Percentiles rank a stretch among this genome's conserved stretches.
Evolutionary conservation across 306 rosid genomes (phyloP).

Genomic region (Gleditsia sinensis): DNA sequence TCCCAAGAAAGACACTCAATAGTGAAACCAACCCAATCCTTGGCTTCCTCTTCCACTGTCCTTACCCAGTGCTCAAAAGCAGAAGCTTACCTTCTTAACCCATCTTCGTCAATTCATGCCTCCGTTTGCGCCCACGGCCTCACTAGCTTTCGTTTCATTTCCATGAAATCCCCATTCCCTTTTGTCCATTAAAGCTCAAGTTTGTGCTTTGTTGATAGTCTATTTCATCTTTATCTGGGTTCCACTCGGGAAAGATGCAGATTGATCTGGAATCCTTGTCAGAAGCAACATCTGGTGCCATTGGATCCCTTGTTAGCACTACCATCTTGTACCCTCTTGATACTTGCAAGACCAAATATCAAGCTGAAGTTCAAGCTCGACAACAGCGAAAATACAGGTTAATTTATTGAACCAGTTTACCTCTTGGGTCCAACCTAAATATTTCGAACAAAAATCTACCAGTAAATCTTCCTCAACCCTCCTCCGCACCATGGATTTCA

Average conservation of each 20-base stretch:
- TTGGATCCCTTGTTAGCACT: slow-evolving; percentile 94
- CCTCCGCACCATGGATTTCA: not conserved
- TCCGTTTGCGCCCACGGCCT: not conserved
- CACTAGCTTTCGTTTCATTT: slow-evolving; percentile 21
- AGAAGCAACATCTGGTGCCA: slow-evolving; percentile 95
- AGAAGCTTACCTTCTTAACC: not conserved
- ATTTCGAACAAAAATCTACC: not conserved
- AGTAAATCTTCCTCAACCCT: not conserved
- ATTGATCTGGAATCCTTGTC: slow-evolving; percentile 81
- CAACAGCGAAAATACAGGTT: slow-evolving; percentile 83
- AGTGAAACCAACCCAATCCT: not conserved
- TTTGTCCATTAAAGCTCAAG: slow-evolving; percentile 4
- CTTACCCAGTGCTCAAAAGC: not conserved
- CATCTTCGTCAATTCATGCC: slow-evolving; percentile 21
- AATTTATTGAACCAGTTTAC: not conserved
- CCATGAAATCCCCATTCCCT: slow-evolving; percentile 35
- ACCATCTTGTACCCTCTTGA: slow-evolving; percentile 88
- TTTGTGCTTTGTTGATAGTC: not conserved
- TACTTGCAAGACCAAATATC: slow-evolving; percentile 94
- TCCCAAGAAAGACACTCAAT: slow-evolving; percentile 39
- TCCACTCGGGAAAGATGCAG: slow-evolving; percentile 48
- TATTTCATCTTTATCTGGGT: slow-evolving; percentile 10
- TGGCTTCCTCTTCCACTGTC: no score
- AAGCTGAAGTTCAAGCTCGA: slow-evolving; percentile 86
- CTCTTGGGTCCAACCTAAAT: slow-evolving; percentile 8